phyloP scores from a whole-genome alignment of 2,329 filamentous ascomycete species.

The Colletotrichum brevisporum region DNA sequence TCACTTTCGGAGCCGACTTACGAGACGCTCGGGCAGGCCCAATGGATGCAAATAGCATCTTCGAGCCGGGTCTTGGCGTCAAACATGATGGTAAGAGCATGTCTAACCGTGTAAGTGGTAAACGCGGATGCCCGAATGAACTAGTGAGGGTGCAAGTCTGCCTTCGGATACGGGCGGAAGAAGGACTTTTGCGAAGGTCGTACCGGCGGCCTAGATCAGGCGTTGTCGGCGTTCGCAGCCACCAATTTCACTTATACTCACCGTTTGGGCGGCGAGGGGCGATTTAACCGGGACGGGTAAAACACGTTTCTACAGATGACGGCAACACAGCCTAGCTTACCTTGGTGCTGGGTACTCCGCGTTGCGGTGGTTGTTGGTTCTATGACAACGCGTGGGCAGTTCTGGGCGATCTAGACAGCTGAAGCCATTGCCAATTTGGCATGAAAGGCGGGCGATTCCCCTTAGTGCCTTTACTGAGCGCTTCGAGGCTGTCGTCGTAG shows the following conservation, averaged over 20 bases:
- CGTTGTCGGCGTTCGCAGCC: background rate
- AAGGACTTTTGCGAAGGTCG: background rate
- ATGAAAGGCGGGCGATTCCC: too few species aligned
- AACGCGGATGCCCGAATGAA: background rate
- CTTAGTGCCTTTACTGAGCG: too few species aligned
- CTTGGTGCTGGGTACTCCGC: background rate
- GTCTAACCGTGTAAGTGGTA: background rate
- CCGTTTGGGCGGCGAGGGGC: conserved; percentile 2
- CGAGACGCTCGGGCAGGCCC: background rate
- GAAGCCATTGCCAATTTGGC: too few species aligned
- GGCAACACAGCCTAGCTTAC: background rate
- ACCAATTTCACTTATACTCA: conserved; percentile 23
- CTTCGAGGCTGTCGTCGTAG: too few species aligned
- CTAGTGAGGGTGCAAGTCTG: background rate
- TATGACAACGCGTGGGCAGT: background rate
- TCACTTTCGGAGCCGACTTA: background rate
- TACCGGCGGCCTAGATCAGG: background rate
- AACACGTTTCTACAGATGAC: background rate
- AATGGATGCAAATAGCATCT: conserved; percentile 7
- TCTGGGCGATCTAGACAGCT: background rate
- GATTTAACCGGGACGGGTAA: background rate
- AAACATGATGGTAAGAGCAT: background rate
- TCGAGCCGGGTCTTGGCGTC: conserved; percentile 9
- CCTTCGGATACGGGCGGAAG: background rate
- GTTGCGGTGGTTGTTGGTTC: background rate